phyloP scores from a whole-genome alignment of 768 basidiomycete genomes.

The Russula dissimulans region DNA sequence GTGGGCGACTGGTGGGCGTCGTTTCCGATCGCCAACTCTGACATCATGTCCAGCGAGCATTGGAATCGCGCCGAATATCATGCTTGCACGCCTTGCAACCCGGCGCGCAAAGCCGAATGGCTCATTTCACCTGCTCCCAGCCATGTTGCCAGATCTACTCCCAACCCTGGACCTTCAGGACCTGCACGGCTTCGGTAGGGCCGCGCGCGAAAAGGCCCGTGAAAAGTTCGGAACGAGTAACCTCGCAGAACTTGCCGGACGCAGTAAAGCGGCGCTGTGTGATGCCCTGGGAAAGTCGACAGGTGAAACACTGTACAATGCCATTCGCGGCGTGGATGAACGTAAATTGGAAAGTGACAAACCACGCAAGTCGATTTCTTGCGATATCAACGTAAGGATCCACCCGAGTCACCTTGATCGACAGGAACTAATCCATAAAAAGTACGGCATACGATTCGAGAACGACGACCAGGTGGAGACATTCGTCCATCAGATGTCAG shows the following conservation, averaged over 20 bases:
- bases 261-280: conserved; percentile 56
- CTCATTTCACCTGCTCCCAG: conserved; percentile 60
- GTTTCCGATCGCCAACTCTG: neutral
- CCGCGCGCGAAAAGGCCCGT: conserved; percentile 64
- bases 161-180: conserved; percentile 67
- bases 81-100: conserved; percentile 88
- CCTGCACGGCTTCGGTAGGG: conserved; percentile 80
- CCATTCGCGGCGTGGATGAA: conserved; percentile 75
- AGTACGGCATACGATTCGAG: conserved; percentile 96
- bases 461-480: conserved; percentile 69
- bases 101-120: conserved; percentile 87
- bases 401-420: conserved; percentile 7
- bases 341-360: conserved; percentile 74
- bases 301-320: conserved; percentile 81
- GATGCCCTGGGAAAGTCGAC: conserved; percentile 69
- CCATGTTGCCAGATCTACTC: conserved; percentile 45
- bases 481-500: conserved; percentile 69
- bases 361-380: conserved; percentile 83
- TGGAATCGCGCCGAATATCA: conserved; percentile 85
- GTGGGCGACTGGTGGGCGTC: conserved; percentile 9
- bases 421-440: neutral
- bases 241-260: conserved; percentile 57
- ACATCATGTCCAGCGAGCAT: conserved; percentile 58
- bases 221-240: conserved; percentile 68
- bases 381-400: conserved; percentile 82